Base-by-base conservation (phyloP, 768 basidiomycete species). In the Hygrophorus russula region DNA sequence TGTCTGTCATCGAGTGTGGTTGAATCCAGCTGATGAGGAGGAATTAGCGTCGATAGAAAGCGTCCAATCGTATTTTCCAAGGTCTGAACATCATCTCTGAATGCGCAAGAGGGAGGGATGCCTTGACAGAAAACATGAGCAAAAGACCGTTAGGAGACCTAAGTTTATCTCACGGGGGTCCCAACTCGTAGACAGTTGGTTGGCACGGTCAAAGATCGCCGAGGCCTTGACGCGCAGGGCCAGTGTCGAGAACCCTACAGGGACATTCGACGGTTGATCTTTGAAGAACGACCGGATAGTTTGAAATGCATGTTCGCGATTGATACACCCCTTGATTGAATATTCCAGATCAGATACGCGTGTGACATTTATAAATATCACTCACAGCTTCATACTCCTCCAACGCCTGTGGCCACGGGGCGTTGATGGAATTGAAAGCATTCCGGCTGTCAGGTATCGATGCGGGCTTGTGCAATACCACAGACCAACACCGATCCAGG, bases 401-500 rank as follows among this genome's bases (percentile, higher is more conserved):
- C 57, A 82, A 71, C 39, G 71, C 66, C 57, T 83, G 77, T 14
- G 86, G 83, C 83, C 84, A 89, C 10, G 84, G 82, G 53, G 79
- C 78, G 49, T 69, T 72, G 49, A 87, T 79, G 14, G 79, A 67
- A 35, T 74, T 66, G 50, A 66, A 71, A 9, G 71, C 64, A 43
- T 76, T 70, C 29, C 69, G 64, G 39, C 74, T 73, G 50, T 88
- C 83, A 12, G 77, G 73, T 33, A 88, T 75, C 33, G 77, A 66
- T 8, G 68, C 64, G 4, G 83, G 82, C 48, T 80, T 79, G 24
- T 76, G 78, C 5, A 87, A 69, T 8, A 77, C 73, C 4, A 80
- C 77, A 15, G 84, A 84, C 82, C 84, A 87, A 54, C 82, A 85
- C 24, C 80, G 74, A 59, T 90, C 86, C 49, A 88, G 65, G 52